These are phyloP conservation scores for Vinca major DNA, from an alignment of 305 asterid genomes.

Conservation along the genomic window DNA sequence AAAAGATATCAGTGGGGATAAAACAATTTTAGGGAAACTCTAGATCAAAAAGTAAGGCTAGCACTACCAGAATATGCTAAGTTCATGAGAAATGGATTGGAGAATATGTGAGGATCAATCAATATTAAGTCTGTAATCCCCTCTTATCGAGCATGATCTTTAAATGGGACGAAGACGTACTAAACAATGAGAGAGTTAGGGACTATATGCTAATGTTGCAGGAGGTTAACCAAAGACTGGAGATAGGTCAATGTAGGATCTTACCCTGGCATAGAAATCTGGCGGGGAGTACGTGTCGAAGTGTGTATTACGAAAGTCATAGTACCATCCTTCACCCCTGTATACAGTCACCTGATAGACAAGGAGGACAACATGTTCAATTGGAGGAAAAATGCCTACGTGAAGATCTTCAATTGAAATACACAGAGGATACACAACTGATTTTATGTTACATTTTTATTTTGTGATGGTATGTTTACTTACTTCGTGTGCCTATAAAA, in stretches of 20 bases:
- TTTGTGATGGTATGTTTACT: constrained; percentile 3
- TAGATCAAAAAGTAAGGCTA: not conserved
- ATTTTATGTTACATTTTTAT: not conserved
- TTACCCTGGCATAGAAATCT: constrained; percentile 75
- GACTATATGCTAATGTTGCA: not conserved
- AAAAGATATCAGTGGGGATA: no score
- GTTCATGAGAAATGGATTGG: not conserved
- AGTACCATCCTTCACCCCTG: constrained; percentile 94
- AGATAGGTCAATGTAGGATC: constrained; percentile 10
- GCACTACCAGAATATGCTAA: not conserved
- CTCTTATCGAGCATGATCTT: no score
- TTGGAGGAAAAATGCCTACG: not conserved
- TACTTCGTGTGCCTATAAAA: not conserved
- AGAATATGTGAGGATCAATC: not conserved
- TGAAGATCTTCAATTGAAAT: constrained; percentile 2
- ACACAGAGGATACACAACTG: not conserved
- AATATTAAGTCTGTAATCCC: not conserved
- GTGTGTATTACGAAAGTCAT: constrained; percentile 56
- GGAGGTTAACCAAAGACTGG: not conserved
- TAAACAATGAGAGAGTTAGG: not conserved
- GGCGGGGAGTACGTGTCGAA: constrained; percentile 78
- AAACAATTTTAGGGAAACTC: not conserved
- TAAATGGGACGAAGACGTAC: not conserved
- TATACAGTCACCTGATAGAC: constrained; percentile 54
- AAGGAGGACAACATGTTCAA: constrained; percentile 7